These are phyloP conservation scores for Aspergillus novofumigatus DNA, from an alignment of 2,329 filamentous ascomycete species.

Conservation along the genomic window DNA sequence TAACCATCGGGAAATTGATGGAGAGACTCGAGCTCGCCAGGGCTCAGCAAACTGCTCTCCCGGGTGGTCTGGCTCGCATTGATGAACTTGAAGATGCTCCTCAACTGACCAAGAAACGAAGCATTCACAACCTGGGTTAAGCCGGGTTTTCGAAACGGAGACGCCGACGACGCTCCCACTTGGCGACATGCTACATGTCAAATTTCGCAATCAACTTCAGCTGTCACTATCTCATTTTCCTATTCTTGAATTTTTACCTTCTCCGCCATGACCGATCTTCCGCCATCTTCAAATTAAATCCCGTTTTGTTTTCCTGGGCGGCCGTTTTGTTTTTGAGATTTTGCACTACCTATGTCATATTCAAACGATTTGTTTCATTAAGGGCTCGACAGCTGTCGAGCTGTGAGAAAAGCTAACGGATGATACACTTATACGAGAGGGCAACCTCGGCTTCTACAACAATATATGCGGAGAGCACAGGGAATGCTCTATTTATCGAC, in stretches of 20 bases:
- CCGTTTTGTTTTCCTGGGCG: slow-evolving; percentile 9
- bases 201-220: background rate
- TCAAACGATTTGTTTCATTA: slow-evolving; percentile 14
- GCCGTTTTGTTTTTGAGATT: slow-evolving; percentile 9
- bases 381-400: slow-evolving; percentile 4
- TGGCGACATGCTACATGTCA: background rate
- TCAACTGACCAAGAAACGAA: slow-evolving; percentile 43
- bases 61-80: slow-evolving; percentile 43
- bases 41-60: slow-evolving; percentile 33
- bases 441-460: slow-evolving; percentile 15
- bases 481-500: background rate
- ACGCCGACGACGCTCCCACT: background rate
- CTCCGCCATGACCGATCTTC: background rate
- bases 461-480: background rate
- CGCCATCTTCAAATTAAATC: slow-evolving; percentile 15
- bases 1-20: slow-evolving; percentile 74
- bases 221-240: slow-evolving; percentile 3
- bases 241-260: slow-evolving; percentile 4
- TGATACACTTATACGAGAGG: slow-evolving; percentile 16
- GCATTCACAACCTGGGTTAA: slow-evolving; percentile 41
- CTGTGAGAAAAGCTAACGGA: slow-evolving; percentile 9
- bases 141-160: background rate
- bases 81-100: slow-evolving; percentile 40
- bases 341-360: slow-evolving; percentile 10
- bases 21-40: slow-evolving; percentile 76